phyloP scores from a whole-genome alignment of 1,284 basidiomycete species.

The Cryptococcus maquisensis region DNA sequence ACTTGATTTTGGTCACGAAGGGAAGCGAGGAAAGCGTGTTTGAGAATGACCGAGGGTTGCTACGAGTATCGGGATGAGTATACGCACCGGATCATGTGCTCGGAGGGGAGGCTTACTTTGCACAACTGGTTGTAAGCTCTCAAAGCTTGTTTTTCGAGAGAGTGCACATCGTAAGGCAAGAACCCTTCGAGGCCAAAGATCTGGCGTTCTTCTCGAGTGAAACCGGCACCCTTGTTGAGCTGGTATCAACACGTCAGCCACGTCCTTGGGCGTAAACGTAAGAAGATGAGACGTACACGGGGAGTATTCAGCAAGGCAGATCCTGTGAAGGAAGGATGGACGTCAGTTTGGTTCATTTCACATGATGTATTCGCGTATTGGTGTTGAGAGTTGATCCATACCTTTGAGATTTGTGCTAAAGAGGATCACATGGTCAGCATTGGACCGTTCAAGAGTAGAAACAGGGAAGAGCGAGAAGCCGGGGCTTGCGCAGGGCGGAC shows the following conservation, averaged over 20 bases:
- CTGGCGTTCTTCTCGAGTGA: conserved; percentile 62
- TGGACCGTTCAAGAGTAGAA: not conserved
- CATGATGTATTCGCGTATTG: not conserved
- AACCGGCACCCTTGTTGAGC: conserved; percentile 61
- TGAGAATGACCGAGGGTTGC: conserved; percentile 45
- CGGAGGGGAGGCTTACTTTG: conserved; percentile 32
- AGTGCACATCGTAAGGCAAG: conserved; percentile 68
- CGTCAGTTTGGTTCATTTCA: not conserved
- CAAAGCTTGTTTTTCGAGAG: conserved; percentile 64
- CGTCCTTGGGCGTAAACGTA: not conserved
- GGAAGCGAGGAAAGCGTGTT: conserved; percentile 52
- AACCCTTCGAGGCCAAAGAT: conserved; percentile 72
- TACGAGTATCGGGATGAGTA: not conserved
- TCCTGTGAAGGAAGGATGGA: conserved; percentile 6
- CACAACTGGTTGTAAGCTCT: conserved; percentile 64
- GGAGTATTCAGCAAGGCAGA: conserved; percentile 43
- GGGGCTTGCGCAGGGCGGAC: no score
- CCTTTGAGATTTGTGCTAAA: conserved; percentile 31
- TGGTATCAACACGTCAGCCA: conserved; percentile 4
- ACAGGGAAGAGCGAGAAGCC: no score
- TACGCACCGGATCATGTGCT: not conserved
- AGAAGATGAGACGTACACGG: conserved; percentile 20
- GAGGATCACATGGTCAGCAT: not conserved
- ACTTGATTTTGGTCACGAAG: conserved; percentile 60
- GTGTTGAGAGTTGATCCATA: conserved; percentile 2